Evolutionary conservation across 2,329 filamentous ascomycete species (phyloP), one percentile per base, ranked within the genome.

Genomic region (Talaromyces atroroseus): DNA sequence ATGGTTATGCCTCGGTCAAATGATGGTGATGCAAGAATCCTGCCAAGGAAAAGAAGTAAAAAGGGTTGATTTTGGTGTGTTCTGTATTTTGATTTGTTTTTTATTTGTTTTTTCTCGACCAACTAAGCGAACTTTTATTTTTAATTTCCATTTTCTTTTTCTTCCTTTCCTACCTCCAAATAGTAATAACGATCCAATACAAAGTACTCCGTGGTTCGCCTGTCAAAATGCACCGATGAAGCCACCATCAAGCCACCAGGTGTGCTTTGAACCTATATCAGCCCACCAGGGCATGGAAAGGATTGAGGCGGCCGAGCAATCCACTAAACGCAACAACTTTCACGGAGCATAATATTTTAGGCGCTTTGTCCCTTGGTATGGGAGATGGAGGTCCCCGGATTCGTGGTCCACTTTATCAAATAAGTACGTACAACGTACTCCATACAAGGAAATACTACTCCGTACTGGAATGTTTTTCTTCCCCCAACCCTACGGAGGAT

Each of bases 241-340:
- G 52, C 52, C 52, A 44, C 46, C 42, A 54, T 54, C 52, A 54
- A 54, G 52, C 52, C 52, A 54, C 52, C 45, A 32, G 18, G 24
- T 54, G 52, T 53, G 42, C 36, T 46, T 47, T 46, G 40, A 36
- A 34, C 40, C 40, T 18, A 20, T 38, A 7, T n/a, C 40, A 24
- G 20, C 24, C 50, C 40, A 52, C 21, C 40, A 44, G n/a, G 23
- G 14, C 40, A 12, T 44, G 40, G 10, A 11, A 21, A 21, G 20
- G 40, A 44, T 44, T 18, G 11, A 44, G n/a, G 14, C 50, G 38
- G 50, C 12, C 24, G 40, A 14, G 20, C 40, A 52, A 36, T 52
- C 50, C 40, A 52, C 6, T 52, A 11, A 40, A 4, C n/a, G 12
- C 36, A 20, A 29, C 26, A 29, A 16, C 46, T 32, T 48, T n/a